Conservation (phyloP, 2,329 filamentous ascomycete species). For the Aureobasidium sp. region DNA sequence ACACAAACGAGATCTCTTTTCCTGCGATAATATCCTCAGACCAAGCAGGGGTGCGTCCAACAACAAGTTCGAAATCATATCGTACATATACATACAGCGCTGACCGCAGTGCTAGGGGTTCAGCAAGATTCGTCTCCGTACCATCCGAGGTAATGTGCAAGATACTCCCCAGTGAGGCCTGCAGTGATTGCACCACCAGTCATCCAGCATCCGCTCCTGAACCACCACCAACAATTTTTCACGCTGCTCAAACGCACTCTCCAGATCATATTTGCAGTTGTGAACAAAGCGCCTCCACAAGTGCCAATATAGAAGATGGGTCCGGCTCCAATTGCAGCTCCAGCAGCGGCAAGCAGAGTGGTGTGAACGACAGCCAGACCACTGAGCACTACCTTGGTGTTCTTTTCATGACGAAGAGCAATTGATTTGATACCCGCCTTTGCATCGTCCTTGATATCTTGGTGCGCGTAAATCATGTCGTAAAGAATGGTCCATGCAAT, state of each 20-base stretch:
- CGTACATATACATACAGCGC: constrained; percentile 5
- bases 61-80: neutral
- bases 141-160: constrained; percentile 15
- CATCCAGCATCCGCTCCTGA: constrained; percentile 54
- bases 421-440: constrained; percentile 88
- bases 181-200: constrained; percentile 53
- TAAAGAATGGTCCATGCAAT: constrained; percentile 82
- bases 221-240: constrained; percentile 58
- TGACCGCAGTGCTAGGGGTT: neutral
- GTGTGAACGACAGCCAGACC: constrained; percentile 65
- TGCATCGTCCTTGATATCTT: constrained; percentile 79
- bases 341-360: constrained; percentile 62
- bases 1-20: neutral
- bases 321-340: constrained; percentile 53
- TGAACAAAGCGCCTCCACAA: constrained; percentile 50
- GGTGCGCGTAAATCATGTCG: constrained; percentile 90
- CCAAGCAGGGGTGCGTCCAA: neutral
- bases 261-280: constrained; percentile 53
- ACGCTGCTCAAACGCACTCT: constrained; percentile 52
- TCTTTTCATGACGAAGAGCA: constrained; percentile 67
- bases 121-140: constrained; percentile 3
- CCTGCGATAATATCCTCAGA: neutral
- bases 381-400: constrained; percentile 69
- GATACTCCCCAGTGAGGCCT: constrained; percentile 51
- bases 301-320: constrained; percentile 53